Base-by-base conservation (phyloP, 768 basidiomycete genomes). In the Leccinum rimulosum region DNA sequence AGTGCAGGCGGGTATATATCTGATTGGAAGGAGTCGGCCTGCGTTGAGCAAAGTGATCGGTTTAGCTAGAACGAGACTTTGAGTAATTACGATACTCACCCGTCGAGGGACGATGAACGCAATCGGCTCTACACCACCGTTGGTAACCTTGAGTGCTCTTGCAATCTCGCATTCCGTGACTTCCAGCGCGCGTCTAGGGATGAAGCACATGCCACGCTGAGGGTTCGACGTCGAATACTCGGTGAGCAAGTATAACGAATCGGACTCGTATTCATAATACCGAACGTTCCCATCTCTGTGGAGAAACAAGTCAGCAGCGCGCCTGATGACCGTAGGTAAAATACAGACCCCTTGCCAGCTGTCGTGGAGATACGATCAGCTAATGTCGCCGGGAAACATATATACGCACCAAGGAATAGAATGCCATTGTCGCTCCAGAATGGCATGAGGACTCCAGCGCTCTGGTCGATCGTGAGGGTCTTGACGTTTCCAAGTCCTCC, bases 381-480 rank as follows among this genome's bases (percentile, higher is more conserved):
- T 12, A 56, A 27, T 36, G 50, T 53, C 43, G 59, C 54, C 8
- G 1, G 12, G 27, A 52, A 56, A 52, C 7, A 40, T 22, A 19
- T 3, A 50, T n/a, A 74, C 83, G 35, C 53, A 87, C 85, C 86
- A 59, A 93, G 79, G 83, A 94, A 93, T 47, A 95, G 76, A 55
- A 97, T 89, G 64, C 91, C 89, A 72, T 96, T 98, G 65, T 96
- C 95, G 45, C 84, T 87, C 87, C 93, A 98, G 85, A 97, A 97
- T 2, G 96, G 96, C 95, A 98, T 98, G 47, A 95, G 73, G 10
- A 96, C 93, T 40, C 96, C 96, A 54, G 95, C 86, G 40, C 88
- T 88, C 72, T 95, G 93, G 73, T 99, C 96, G 60, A 98, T 77
- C 14, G 79, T 80, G 55, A 86, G 76, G 58, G 84, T 92, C 77